phyloP scores from a whole-genome alignment of 257 asterid genomes.

The Penstemon eatonii region DNA sequence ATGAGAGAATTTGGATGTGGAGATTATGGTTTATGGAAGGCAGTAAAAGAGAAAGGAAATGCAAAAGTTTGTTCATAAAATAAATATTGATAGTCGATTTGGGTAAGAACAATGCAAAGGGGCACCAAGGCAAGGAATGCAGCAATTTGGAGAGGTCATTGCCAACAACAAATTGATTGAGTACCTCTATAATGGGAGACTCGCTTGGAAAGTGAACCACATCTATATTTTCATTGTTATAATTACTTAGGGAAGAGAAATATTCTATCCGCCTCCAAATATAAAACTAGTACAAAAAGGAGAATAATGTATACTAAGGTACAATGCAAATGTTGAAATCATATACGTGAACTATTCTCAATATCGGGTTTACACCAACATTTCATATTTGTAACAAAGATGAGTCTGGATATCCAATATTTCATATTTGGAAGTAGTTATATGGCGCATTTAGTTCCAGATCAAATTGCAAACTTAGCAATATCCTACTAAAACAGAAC shows the following conservation, averaged over 20 bases:
- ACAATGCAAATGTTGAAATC: neutral
- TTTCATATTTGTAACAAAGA: neutral
- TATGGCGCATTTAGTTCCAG: neutral
- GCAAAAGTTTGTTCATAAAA: neutral
- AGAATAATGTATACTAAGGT: neutral
- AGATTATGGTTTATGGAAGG: neutral
- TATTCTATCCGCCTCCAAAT: too few relatives aligned
- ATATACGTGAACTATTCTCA: neutral
- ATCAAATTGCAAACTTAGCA: constrained; percentile 9
- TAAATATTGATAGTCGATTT: neutral
- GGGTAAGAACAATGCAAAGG: neutral
- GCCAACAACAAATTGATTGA: neutral
- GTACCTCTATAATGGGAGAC: too few relatives aligned
- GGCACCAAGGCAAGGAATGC: neutral
- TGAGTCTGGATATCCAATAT: neutral
- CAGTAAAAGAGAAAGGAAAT: neutral
- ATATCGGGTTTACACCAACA: neutral
- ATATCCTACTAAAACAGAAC: neutral
- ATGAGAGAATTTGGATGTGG: neutral
- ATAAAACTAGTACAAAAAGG: too few relatives aligned
- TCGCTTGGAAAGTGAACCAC: too few relatives aligned
- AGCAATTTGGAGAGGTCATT: neutral
- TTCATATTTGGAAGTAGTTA: neutral
- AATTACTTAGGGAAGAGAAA: too few relatives aligned
- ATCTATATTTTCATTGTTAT: too few relatives aligned